A percentile compares a stretch with the other conserved stretches of the same genome.
Conservation (phyloP, 2,329 filamentous ascomycete species). For the Pestalotiopsis sp. region DNA sequence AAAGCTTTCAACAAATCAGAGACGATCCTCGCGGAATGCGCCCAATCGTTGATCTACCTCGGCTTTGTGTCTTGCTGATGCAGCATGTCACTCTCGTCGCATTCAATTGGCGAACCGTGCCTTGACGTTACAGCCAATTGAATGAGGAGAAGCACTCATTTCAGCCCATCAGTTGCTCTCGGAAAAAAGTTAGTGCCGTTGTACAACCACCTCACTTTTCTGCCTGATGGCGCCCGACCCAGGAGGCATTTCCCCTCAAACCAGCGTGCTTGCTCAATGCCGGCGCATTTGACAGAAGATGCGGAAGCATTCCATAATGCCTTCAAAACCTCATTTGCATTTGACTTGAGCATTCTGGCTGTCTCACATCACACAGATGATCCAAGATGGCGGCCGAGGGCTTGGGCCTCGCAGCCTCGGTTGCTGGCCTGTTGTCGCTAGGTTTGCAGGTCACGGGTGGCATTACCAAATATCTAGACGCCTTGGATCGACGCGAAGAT, state of each 20-base stretch:
- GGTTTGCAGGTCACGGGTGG: constrained; percentile 10
- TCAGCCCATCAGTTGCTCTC: background rate
- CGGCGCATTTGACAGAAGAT: background rate
- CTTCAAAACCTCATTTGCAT: background rate
- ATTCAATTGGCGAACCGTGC: too few relatives aligned
- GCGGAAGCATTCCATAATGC: accelerated
- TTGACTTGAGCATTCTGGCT: background rate
- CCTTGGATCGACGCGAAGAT: constrained; percentile 5
- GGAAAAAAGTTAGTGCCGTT: background rate
- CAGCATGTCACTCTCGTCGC: too few relatives aligned
- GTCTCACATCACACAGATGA: background rate
- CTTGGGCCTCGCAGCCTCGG: constrained; percentile 11
- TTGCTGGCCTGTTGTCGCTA: constrained; percentile 13
- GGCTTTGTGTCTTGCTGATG: too few relatives aligned
- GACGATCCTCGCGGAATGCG: too few relatives aligned
- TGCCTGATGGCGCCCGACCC: background rate
- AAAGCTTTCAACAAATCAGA: too few relatives aligned
- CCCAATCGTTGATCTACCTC: too few relatives aligned
- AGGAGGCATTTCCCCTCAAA: background rate
- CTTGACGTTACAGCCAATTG: too few relatives aligned
- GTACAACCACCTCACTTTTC: background rate
- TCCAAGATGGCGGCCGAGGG: constrained; percentile 6
- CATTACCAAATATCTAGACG: constrained; percentile 10
- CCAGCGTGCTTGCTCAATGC: background rate
- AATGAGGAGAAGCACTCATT: too few relatives aligned